These are phyloP conservation scores for Penicillium arizonense DNA, from an alignment of 495 filamentous ascomycete genomes.

Conservation along the genomic window DNA sequence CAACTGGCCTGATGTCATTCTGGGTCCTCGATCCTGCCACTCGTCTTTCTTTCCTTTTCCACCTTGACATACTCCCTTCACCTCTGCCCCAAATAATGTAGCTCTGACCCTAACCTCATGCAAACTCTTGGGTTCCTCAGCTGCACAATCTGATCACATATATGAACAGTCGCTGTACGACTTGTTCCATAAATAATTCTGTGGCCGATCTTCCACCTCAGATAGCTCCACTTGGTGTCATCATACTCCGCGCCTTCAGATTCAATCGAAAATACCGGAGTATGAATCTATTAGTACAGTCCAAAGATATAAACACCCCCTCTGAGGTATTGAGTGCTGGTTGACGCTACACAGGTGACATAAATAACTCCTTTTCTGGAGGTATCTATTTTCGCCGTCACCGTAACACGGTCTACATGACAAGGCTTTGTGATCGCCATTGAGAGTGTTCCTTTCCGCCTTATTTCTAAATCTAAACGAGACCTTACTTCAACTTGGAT, in stretches of 20 bases:
- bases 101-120: too few relatives aligned
- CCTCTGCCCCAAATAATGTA: neutral
- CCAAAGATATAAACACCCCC: too few relatives aligned
- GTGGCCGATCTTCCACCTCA: slow-evolving; percentile 18
- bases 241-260: slow-evolving; percentile 9
- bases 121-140: too few relatives aligned
- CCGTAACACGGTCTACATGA: too few relatives aligned
- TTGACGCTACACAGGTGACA: neutral
- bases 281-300: neutral
- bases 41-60: slow-evolving; percentile 5
- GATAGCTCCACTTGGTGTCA: slow-evolving; percentile 18
- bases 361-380: neutral
- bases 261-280: neutral
- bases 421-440: too few relatives aligned
- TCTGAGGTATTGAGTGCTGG: too few relatives aligned
- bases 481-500: too few relatives aligned
- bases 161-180: neutral
- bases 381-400: too few relatives aligned
- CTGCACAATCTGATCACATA: neutral
- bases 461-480: neutral
- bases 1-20: slow-evolving; percentile 26
- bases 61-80: neutral
- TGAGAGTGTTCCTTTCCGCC: too few relatives aligned
- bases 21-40: slow-evolving; percentile 10
- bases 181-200: slow-evolving; percentile 1